Evolutionary conservation across 1,284 basidiomycete genomes (phyloP).

Genomic region (Pterulicium gracile): DNA sequence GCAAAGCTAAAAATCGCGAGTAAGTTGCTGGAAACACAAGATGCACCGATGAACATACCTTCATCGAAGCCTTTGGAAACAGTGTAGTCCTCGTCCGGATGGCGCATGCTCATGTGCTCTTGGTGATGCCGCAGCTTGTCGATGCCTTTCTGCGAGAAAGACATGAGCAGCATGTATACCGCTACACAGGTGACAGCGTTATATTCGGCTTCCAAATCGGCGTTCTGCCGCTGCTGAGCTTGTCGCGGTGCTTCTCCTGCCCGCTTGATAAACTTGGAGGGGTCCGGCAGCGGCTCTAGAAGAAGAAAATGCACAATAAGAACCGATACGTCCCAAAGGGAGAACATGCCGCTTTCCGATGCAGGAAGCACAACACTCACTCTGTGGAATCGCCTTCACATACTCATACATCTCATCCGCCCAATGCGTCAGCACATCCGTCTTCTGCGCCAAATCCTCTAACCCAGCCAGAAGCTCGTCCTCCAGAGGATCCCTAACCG

Average conservation of each 20-base stretch:
- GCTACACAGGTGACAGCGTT: slow-evolving; percentile 79
- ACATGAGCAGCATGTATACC: slow-evolving; percentile 88
- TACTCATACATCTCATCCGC: slow-evolving; percentile 88
- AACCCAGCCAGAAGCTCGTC: slow-evolving; percentile 66
- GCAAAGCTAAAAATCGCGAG: slow-evolving; percentile 34
- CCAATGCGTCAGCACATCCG: slow-evolving; percentile 85
- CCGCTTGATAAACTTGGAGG: slow-evolving; percentile 54
- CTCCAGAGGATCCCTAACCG: slow-evolving; percentile 65
- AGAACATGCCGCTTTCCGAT: slow-evolving; percentile 8
- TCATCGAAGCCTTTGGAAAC: slow-evolving; percentile 71
- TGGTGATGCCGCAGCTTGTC: slow-evolving; percentile 61
- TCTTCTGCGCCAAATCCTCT: slow-evolving; percentile 92
- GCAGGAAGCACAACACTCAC: slow-evolving; percentile 31
- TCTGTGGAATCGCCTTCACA: slow-evolving; percentile 67
- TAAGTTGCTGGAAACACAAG: slow-evolving; percentile 3
- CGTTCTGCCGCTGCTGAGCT: slow-evolving; percentile 51
- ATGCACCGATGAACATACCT: slow-evolving; percentile 34
- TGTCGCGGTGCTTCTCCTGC: slow-evolving; percentile 65
- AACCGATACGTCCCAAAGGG: not conserved
- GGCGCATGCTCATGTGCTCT: slow-evolving; percentile 68
- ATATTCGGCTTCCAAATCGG: slow-evolving; percentile 67
- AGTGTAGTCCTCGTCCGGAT: slow-evolving; percentile 58
- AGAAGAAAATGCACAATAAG: too few species aligned
- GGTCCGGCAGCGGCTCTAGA: slow-evolving; percentile 70
- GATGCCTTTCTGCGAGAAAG: slow-evolving; percentile 88